These are phyloP conservation scores for Pseudonectria buxi DNA, from an alignment of 2,329 filamentous ascomycete species.

Conservation along the genomic window DNA sequence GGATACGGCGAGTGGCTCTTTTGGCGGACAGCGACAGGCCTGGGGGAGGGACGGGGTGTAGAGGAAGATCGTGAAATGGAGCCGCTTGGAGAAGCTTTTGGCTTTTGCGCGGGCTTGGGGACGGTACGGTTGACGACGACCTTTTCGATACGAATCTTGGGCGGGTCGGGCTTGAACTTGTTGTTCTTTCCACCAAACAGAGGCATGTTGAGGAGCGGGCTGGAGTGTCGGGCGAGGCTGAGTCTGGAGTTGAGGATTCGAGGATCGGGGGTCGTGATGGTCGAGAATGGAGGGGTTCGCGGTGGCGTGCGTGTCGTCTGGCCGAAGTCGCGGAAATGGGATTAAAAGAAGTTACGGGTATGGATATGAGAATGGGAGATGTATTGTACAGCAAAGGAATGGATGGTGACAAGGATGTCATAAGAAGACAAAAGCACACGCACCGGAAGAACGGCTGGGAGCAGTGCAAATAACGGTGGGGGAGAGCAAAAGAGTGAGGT, in stretches of 20 bases:
- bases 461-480: no score
- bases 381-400: background rate
- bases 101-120: constrained; percentile 31
- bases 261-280: constrained; percentile 21
- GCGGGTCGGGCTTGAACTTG: constrained; percentile 46
- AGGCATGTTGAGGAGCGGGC: constrained; percentile 23
- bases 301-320: constrained; percentile 22
- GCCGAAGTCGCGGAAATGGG: constrained; percentile 21
- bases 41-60: constrained; percentile 34
- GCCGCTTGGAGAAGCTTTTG: constrained; percentile 24
- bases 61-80: constrained; percentile 28
- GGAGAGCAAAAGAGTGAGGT: no score
- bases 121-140: constrained; percentile 37
- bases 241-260: constrained; percentile 23
- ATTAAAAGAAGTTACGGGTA: background rate
- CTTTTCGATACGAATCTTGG: constrained; percentile 46
- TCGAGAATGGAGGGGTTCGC: constrained; percentile 25
- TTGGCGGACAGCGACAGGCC: constrained; percentile 27
- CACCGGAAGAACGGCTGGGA: background rate
- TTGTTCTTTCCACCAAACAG: constrained; percentile 37
- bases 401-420: background rate
- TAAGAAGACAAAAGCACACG: background rate
- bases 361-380: background rate
- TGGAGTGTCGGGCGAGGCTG: constrained; percentile 5
- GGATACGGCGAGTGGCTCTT: constrained; percentile 38